A percentile compares a stretch with the other conserved stretches of the same genome.
phyloP scores from a whole-genome alignment of 495 filamentous ascomycete genomes.

The Aspergillus homomorphus region DNA sequence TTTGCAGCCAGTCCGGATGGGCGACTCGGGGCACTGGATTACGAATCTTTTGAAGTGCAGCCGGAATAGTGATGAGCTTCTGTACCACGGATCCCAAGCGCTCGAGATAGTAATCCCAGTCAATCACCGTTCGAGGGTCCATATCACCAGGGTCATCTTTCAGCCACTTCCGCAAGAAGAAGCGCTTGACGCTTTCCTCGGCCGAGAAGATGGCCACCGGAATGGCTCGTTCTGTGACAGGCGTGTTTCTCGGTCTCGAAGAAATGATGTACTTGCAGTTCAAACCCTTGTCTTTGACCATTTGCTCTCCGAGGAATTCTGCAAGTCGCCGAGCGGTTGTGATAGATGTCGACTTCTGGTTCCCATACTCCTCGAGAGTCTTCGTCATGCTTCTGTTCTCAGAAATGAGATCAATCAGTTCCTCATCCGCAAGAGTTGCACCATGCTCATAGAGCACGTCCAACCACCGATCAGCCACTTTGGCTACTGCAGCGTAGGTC shows the following conservation, averaged over 20 bases:
- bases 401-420: conserved; percentile 96
- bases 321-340: conserved; percentile 95
- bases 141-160: conserved; percentile 91
- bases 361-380: conserved; percentile 90
- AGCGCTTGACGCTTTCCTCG: conserved; percentile 78
- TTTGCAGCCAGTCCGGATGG: conserved; percentile 95
- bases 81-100: conserved; percentile 94
- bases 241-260: conserved; percentile 76
- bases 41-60: conserved; percentile 87
- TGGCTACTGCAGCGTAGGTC: conserved; percentile 88
- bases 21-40: conserved; percentile 92
- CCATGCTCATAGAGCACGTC: conserved; percentile 89
- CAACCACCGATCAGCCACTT: conserved; percentile 93
- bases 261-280: conserved; percentile 99
- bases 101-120: conserved; percentile 96
- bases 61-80: conserved; percentile 97
- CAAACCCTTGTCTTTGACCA: conserved; percentile 97
- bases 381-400: conserved; percentile 98
- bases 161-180: conserved; percentile 91
- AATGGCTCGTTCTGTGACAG: conserved; percentile 91
- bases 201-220: conserved; percentile 97
- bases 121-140: conserved; percentile 82
- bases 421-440: conserved; percentile 85
- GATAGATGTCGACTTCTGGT: conserved; percentile 95
- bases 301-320: conserved; percentile 95